Conservation (phyloP, 305 asterid species). For the Petunia hybrid region DNA sequence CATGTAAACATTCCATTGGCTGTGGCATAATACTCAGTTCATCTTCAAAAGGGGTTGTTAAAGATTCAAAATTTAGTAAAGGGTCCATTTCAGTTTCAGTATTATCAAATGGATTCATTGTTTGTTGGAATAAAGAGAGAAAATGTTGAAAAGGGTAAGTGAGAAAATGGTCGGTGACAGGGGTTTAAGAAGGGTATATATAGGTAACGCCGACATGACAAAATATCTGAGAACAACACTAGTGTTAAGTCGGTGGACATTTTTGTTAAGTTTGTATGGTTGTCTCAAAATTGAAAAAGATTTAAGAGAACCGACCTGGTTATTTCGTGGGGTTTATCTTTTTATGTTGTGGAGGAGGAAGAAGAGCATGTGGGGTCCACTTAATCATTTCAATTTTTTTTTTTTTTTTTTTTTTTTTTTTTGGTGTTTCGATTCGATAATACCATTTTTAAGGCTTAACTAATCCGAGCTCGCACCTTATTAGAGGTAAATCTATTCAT, state of each 20-base stretch:
- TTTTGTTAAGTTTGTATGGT: neutral
- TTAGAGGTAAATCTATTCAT: too few species aligned
- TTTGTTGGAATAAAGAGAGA: neutral
- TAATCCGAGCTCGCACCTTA: too few species aligned
- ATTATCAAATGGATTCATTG: constrained; percentile 54
- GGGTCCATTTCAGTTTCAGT: constrained; percentile 21
- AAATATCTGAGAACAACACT: constrained; percentile 38
- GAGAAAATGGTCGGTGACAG: constrained; percentile 36
- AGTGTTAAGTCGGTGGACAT: constrained; percentile 62
- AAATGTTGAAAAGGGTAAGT: neutral
- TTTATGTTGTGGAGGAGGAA: constrained; percentile 21
- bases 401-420: too few species aligned
- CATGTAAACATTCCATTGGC: constrained; percentile 68
- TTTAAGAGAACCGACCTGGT: constrained; percentile 25
- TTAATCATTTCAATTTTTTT: too few species aligned
- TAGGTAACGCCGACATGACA: constrained; percentile 55
- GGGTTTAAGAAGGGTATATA: constrained; percentile 46
- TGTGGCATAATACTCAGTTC: constrained; percentile 47
- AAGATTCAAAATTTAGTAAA: constrained; percentile 42
- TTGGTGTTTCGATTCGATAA: too few species aligned
- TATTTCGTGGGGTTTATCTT: constrained; percentile 28
- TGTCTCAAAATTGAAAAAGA: constrained; percentile 11
- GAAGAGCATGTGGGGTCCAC: constrained; percentile 45
- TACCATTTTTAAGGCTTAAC: too few species aligned
- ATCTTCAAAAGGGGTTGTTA: constrained; percentile 28